Base-by-base conservation (phyloP, 1,139 yeast genomes). In the Nakaseomyces kungkrabaensis region DNA sequence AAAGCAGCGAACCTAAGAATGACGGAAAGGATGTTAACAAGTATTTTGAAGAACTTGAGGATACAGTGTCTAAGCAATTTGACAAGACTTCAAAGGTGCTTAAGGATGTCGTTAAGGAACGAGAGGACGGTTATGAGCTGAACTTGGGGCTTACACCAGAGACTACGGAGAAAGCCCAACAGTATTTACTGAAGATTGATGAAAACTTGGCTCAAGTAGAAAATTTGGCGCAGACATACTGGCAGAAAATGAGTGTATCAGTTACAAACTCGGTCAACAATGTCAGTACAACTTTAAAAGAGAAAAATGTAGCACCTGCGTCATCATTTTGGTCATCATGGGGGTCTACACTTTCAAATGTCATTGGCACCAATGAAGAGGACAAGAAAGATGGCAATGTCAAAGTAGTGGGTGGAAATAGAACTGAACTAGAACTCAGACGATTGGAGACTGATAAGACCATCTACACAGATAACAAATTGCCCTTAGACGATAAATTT, bases 391-490 rank as follows among this genome's bases (percentile, higher is more conserved):
- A 41, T 5, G 25, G 3, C 11, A 22, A 34, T 13, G 38, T 29
- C 11, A 26, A 59, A 46, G 68, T 66, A 50, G 68, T 73, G 36
- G 73, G 74, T 49, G 74, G 79, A 1, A 76, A 76, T 33, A 69
- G 85, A 48, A 72, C 79, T 1, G 85, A 79, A 50, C 77, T 81
- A n/a, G 83, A 79, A 60, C 58, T 81, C 49, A 74, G 72, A 56
- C 73, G 74, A 29, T 67, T 81, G 43, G 76, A 79, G 52, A 72
- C 73, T 7, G 71, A 79, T 26, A 65, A 70, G 25, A 72, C 71
- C 13, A 65, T 77, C n/a, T 78, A 77, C 54, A 50, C 73, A 33
- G 61, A 66, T 32, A 53, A 60, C 6, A 71, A 71, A 32, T 59
- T 61, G 2, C 67, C 62, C n/a, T 71, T 63, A 49, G 66, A 66